Base-by-base conservation (phyloP, 345 rosid species). In the Kandelia obovata region DNA sequence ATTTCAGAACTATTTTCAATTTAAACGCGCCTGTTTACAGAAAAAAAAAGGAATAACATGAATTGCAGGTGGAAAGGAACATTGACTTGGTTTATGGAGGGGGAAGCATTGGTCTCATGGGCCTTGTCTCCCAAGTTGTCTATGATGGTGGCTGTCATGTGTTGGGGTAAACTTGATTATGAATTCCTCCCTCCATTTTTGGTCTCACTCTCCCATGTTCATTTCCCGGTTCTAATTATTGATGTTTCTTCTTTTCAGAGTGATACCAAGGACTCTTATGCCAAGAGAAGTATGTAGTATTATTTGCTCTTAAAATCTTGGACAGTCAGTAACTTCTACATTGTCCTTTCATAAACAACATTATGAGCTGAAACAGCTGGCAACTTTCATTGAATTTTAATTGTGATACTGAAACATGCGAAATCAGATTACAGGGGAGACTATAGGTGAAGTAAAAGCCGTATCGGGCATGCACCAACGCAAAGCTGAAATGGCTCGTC, bases 401-500 rank as follows among this genome's bases (percentile, higher is more conserved):
- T 39, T 39, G 3, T 34, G 37, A 34, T 34, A 34, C 37, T 34
- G 9, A 34, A 34, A 34, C 37, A 34, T 34, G 37, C 9, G 37
- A 11, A 39, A 39, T 25, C 86, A 89, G 96, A 73, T 87, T 30
- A 84, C 90, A 1, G 96, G 96, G 57, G 92, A 85, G 68, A 68
- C 89, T 0, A 83, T 85, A 0, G 92, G 96, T 34, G 96, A 89
- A 79, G 89, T 89, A 13, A 85, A 73, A 71, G 79, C 89, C 0
- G 96, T 87, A 8, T 87, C 89, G 11, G 88, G 83, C 37, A 89
- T 89, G 96, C 96, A 87, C 78, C 96, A 87, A 69, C 73, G 92
- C 39, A 85, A 89, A 74, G 96, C 96, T 19, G 90, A 89, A 78
- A 89, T 89, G 96, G 86, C 96, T 56, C 88, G 89, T 32, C 92